Evolutionary conservation across 306 rosid species (phyloP), one percentile per base, ranked within the genome.

Genomic region (Fagus crenata): DNA sequence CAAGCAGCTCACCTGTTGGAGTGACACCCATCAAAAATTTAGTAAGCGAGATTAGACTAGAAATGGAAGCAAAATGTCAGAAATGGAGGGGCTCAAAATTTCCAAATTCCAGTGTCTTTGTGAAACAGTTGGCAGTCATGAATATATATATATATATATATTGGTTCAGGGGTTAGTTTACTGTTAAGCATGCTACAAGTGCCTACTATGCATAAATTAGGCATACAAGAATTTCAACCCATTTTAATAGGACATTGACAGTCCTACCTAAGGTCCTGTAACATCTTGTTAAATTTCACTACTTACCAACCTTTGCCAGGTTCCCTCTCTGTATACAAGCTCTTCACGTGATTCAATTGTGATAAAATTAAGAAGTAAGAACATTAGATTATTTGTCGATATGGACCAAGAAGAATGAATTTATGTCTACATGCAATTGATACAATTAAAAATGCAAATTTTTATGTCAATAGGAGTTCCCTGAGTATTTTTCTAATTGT

Each of bases 401-500:
- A 61, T 32, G 40, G 12, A 32, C 68, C n/a, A 12, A 12, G 68
- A 65, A 65, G 49, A 65, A 65, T 65, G 71, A n/a, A 17, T 2
- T 65, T 39, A 7, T 65, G 40, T 69, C 56, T 54, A 17, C 59
- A 69, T 74, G 65, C 49, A 33, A 54, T 31, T 72, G 60, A 61
- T 69, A 13, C 60, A 12, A 72, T 43, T 42, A 14, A 7, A 32
- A 31, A 42, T 11, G 13, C 35, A 46, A 12, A 31, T 53, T 5
- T 68, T 60, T 72, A 40, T 67, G 76, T 59, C 80, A 37, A 73
- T 65, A 35, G 28, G 42, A 56, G 65, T 75, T 77, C 74, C 41
- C 61, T 11, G 40, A n/a, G 15, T 80, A 49, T 37, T 37, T 53
- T 72, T 55, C 35, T 81, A 53, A 49, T 79, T 75, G 68, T 72